phyloP scores from a whole-genome alignment of 805 yeast genomes.

The Candida insectorum region DNA sequence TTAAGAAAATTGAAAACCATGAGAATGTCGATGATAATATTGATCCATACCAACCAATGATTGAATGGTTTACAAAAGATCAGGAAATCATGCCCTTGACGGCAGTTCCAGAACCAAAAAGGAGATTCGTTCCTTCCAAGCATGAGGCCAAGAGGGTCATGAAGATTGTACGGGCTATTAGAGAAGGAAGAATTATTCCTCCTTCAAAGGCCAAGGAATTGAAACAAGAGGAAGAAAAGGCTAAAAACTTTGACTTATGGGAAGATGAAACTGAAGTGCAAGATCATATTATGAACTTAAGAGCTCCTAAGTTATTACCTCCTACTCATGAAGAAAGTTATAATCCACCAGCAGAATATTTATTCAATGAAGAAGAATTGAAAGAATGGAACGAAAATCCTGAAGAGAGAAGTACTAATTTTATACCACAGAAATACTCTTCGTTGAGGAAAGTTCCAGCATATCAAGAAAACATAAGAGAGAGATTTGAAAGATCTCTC shows the following conservation, averaged over 20 bases:
- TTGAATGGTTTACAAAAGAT: conserved; percentile 92
- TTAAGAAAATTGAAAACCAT: conserved; percentile 79
- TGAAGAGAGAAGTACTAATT: conserved; percentile 73
- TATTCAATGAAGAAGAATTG: conserved; percentile 74
- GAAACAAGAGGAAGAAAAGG: conserved; percentile 47
- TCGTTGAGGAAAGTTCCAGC: conserved; percentile 93
- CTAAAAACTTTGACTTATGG: conserved; percentile 77
- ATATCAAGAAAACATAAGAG: conserved; percentile 79
- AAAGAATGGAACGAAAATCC: conserved; percentile 73
- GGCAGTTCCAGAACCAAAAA: conserved; percentile 95
- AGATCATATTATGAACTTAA: conserved; percentile 85
- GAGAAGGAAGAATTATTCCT: conserved; percentile 91
- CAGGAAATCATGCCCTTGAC: conserved; percentile 86
- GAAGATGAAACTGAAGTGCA: conserved; percentile 46
- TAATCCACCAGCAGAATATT: conserved; percentile 95
- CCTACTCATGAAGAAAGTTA: conserved; percentile 96
- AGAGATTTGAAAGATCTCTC: conserved; percentile 88
- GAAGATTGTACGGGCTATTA: conserved; percentile 94
- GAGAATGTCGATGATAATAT: conserved; percentile 76
- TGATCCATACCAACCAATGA: conserved; percentile 89
- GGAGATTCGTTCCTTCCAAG: conserved; percentile 94
- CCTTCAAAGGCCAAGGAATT: conserved; percentile 55
- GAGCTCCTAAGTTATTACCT: conserved; percentile 94
- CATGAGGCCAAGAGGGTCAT: conserved; percentile 94
- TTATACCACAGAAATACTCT: conserved; percentile 74